Evolutionary conservation across 2,329 filamentous ascomycete genomes (phyloP).

Genomic region (Colletotrichum plurivorum): DNA sequence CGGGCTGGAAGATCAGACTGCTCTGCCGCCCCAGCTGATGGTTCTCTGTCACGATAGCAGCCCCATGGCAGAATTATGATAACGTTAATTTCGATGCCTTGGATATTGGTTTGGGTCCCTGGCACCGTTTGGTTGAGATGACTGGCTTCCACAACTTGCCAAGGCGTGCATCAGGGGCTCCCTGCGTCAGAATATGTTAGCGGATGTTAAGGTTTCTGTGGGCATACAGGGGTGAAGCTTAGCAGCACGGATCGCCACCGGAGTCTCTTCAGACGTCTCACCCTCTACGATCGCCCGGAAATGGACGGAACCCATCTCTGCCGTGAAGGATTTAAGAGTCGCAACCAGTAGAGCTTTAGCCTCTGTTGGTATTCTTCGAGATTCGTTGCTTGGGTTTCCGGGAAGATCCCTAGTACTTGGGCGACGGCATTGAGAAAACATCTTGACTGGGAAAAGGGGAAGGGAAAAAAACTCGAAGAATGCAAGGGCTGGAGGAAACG

Average conservation of each 20-base stretch:
- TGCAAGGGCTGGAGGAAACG: neutral
- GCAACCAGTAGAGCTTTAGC: neutral
- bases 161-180: slow-evolving; percentile 36
- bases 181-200: slow-evolving; percentile 26
- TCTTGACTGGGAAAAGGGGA: too few species aligned
- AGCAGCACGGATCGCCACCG: slow-evolving; percentile 19
- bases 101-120: neutral
- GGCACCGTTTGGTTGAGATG: neutral
- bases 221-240: neutral
- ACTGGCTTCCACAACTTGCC: slow-evolving; percentile 1
- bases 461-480: neutral
- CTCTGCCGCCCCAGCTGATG: slow-evolving; percentile 7
- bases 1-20: slow-evolving; percentile 29
- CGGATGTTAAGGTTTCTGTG: slow-evolving; percentile 8
- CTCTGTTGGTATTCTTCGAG: neutral
- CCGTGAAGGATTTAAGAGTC: neutral
- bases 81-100: slow-evolving; percentile 9
- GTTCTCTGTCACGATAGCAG: slow-evolving; percentile 4
- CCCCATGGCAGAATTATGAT: slow-evolving; percentile 1
- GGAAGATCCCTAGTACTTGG: slow-evolving; percentile 12
- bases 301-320: slow-evolving; percentile 23
- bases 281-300: slow-evolving; percentile 36
- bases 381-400: neutral
- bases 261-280: slow-evolving; percentile 34
- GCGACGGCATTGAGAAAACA: slow-evolving; percentile 13